Percentiles rank a stretch among this genome's conserved stretches.
phyloP scores from a whole-genome alignment of 305 asterid genomes.

The Fraxinus floribunda region DNA sequence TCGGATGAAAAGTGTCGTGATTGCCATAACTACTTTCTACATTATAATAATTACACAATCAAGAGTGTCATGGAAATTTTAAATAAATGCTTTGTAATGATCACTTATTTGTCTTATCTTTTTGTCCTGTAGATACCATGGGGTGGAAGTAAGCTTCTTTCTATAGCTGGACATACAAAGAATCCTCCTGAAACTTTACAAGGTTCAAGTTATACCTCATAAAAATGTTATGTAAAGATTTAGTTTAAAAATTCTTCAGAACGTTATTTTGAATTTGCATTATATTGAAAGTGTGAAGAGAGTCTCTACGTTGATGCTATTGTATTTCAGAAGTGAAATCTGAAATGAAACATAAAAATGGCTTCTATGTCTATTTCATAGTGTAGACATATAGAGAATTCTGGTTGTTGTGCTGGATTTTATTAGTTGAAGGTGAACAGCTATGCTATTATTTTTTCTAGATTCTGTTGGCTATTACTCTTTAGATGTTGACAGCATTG shows the following conservation, averaged over 20 bases:
- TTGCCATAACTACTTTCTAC: constrained; percentile 10
- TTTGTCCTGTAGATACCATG: constrained; percentile 66
- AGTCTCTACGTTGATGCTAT: constrained; percentile 13
- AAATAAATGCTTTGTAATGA: constrained; percentile 13
- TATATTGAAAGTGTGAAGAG: constrained; percentile 20
- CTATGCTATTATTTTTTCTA: constrained; percentile 14
- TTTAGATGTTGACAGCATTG: not conserved
- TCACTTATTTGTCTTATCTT: constrained; percentile 25
- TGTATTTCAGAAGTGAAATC: constrained; percentile 15
- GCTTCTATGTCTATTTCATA: constrained; percentile 7
- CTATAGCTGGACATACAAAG: constrained; percentile 90
- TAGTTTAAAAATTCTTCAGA: not conserved
- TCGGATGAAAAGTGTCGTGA: constrained; percentile 20
- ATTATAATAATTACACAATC: constrained; percentile 20
- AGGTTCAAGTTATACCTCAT: constrained; percentile 49
- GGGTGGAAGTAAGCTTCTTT: constrained; percentile 89
- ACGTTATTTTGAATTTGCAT: constrained; percentile 5
- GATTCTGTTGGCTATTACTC: not conserved
- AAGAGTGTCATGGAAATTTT: constrained; percentile 13
- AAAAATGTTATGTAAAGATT: not conserved
- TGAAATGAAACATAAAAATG: constrained; percentile 1
- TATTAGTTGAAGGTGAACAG: constrained; percentile 12
- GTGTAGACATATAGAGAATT: not conserved
- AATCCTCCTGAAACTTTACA: constrained; percentile 79
- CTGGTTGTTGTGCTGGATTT: not conserved